Conservation (phyloP, 2,329 filamentous ascomycete species). For the Hymenoscyphus repandus region DNA sequence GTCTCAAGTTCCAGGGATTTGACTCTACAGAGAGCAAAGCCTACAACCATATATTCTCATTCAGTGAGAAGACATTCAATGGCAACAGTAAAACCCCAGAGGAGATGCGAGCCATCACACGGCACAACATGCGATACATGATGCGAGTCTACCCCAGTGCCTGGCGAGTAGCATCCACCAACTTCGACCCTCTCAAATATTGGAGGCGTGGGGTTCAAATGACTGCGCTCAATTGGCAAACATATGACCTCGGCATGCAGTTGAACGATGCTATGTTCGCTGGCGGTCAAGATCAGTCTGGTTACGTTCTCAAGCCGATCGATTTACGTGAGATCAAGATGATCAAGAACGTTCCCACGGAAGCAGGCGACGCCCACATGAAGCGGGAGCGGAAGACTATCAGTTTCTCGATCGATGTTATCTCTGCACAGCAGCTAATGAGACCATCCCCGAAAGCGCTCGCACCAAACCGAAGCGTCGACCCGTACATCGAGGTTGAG, state of each 20-base stretch:
- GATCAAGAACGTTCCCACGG: constrained; percentile 43
- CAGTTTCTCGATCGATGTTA: constrained; percentile 78
- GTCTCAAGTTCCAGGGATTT: constrained; percentile 80
- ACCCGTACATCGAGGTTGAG: constrained; percentile 93
- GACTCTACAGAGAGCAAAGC: constrained; percentile 71
- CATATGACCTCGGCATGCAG: constrained; percentile 91
- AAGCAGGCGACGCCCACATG: constrained; percentile 47
- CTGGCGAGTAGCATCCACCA: constrained; percentile 77
- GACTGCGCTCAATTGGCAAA: constrained; percentile 98
- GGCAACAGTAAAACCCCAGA: constrained; percentile 71
- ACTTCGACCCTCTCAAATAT: constrained; percentile 89
- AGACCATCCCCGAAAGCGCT: constrained; percentile 60
- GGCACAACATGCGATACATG: constrained; percentile 85
- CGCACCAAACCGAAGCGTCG: constrained; percentile 69
- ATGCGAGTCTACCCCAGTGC: constrained; percentile 92
- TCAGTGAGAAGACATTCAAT: constrained; percentile 84
- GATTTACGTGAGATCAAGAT: constrained; percentile 71
- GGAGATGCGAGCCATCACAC: constrained; percentile 71
- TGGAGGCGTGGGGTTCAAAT: constrained; percentile 97
- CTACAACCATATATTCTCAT: constrained; percentile 93
- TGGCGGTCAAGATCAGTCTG: constrained; percentile 76
- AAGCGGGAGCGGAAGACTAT: constrained; percentile 79
- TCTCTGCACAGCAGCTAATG: constrained; percentile 93
- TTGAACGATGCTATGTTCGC: constrained; percentile 98
- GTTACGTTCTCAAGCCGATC: constrained; percentile 89